Percentiles rank a stretch among this genome's conserved stretches.
Conservation (phyloP, 2,329 filamentous ascomycete genomes). For the Ophiosphaerella narmari region DNA sequence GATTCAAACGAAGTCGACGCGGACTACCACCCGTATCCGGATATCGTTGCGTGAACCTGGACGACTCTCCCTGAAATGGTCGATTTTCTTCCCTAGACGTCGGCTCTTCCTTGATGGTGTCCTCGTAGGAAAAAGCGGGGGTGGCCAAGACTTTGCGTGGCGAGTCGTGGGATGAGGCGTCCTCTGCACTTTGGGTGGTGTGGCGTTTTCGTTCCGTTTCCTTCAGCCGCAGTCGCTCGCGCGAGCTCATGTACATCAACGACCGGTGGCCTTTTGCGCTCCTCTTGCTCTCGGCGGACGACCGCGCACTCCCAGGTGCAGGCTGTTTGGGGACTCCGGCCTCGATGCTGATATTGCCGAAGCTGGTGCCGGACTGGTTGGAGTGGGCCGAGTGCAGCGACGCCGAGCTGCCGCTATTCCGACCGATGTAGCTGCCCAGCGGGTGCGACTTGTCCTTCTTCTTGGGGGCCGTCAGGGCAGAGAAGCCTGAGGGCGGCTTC, state of each 20-base stretch:
- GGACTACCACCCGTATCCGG: slow-evolving; percentile 39
- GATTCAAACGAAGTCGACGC: slow-evolving; percentile 31
- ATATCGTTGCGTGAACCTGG: slow-evolving; percentile 34
- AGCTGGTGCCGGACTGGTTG: slow-evolving; percentile 40
- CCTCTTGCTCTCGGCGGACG: slow-evolving; percentile 42
- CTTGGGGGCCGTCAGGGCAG: slow-evolving; percentile 67
- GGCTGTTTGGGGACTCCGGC: slow-evolving; percentile 30
- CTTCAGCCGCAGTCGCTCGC: slow-evolving; percentile 66
- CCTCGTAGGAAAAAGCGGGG: slow-evolving; percentile 39
- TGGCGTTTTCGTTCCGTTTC: slow-evolving; percentile 65
- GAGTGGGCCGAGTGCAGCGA: slow-evolving; percentile 45
- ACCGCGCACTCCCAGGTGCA: slow-evolving; percentile 37
- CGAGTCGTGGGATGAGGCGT: slow-evolving; percentile 38
- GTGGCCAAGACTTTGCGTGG: slow-evolving; percentile 22
- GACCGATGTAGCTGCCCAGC: slow-evolving; percentile 64
- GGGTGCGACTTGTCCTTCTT: slow-evolving; percentile 49
- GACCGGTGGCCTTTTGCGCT: slow-evolving; percentile 54
- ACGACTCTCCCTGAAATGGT: slow-evolving; percentile 30
- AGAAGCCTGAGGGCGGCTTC: slow-evolving; percentile 78
- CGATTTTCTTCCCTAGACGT: slow-evolving; percentile 15
- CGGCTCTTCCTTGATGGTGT: slow-evolving; percentile 46
- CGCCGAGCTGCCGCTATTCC: slow-evolving; percentile 38
- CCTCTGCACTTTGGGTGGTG: slow-evolving; percentile 49
- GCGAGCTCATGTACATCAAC: slow-evolving; percentile 75
- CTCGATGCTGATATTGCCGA: slow-evolving; percentile 50